These are phyloP conservation scores for Boletus coffeatus DNA, from an alignment of 1,284 basidiomycete genomes.

Conservation along the genomic window DNA sequence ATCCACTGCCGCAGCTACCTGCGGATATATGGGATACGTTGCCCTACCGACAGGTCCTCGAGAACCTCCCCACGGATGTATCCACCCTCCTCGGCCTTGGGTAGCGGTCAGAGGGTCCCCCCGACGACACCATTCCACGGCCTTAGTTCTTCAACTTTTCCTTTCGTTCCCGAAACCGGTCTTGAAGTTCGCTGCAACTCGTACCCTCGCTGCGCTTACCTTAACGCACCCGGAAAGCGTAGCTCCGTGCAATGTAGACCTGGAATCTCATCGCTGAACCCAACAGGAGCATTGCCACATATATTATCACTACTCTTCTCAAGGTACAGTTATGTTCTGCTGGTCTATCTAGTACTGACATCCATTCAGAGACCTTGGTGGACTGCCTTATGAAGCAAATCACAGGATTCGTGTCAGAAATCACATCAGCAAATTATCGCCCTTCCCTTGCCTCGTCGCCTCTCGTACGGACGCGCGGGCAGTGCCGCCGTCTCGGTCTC, in stretches of 20 bases:
- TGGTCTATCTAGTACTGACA: constrained; percentile 6
- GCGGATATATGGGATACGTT: constrained; percentile 43
- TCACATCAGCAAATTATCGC: constrained; percentile 38
- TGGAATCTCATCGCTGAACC: constrained; percentile 96
- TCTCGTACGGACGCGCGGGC: no score
- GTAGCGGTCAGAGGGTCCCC: constrained; percentile 7
- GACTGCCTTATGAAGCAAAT: constrained; percentile 99
- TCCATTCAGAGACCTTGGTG: constrained; percentile 79
- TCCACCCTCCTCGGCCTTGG: constrained; percentile 29
- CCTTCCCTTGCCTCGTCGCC: no score
- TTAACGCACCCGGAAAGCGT: constrained; percentile 82
- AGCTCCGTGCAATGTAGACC: constrained; percentile 92
- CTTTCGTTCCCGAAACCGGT: constrained; percentile 40
- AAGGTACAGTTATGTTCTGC: constrained; percentile 51
- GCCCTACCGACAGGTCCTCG: constrained; percentile 42
- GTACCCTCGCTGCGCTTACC: constrained; percentile 88
- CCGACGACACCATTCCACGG: no score
- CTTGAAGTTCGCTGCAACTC: constrained; percentile 96
- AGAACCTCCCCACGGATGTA: constrained; percentile 41
- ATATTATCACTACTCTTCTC: constrained; percentile 96
- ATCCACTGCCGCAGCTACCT: constrained; percentile 50
- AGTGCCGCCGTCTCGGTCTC: no score
- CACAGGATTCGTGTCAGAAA: constrained; percentile 98
- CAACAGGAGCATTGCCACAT: constrained; percentile 96
- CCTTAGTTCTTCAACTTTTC: no score